These are phyloP conservation scores for Pseudogymnoascus sp. DNA, from an alignment of 2,329 filamentous ascomycete genomes.

Conservation along the genomic window DNA sequence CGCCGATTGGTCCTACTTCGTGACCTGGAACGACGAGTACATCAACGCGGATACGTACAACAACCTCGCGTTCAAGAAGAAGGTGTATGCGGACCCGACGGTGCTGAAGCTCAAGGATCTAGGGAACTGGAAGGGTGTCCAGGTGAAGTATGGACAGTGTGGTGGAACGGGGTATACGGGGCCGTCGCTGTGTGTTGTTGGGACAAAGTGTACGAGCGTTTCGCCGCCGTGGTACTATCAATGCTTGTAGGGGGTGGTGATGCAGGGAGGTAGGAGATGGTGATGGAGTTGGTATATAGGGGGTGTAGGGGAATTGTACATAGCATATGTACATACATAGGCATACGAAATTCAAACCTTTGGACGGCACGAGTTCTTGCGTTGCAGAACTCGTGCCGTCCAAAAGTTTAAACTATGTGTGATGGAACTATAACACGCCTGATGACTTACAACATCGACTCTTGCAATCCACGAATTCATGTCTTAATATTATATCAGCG, in stretches of 20 bases:
- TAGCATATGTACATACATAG: neutral
- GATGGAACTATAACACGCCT: too few species aligned
- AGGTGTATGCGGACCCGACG: constrained; percentile 24
- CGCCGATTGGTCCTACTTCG: constrained; percentile 41
- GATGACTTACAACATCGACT: too few species aligned
- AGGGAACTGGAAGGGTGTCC: constrained; percentile 20
- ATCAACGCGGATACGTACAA: constrained; percentile 36
- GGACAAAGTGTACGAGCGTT: neutral
- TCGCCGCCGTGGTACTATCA: neutral
- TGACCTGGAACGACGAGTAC: constrained; percentile 37
- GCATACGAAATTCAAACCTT: neutral
- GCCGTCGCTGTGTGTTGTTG: neutral
- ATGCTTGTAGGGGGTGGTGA: neutral
- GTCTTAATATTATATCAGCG: too few species aligned
- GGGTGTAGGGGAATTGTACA: neutral
- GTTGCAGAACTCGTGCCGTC: neutral
- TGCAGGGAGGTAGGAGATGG: neutral
- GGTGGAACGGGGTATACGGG: neutral
- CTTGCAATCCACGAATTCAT: too few species aligned
- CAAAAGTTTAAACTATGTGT: neutral
- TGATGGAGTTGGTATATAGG: neutral
- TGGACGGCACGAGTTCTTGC: too few species aligned
- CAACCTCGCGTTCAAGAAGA: constrained; percentile 31
- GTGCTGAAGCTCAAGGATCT: constrained; percentile 23
- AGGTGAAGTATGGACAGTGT: neutral